Percentiles rank a stretch among this genome's conserved stretches.
Evolutionary conservation across 2,329 filamentous ascomycete genomes (phyloP).

Genomic region (Acrocalymma vagum): DNA sequence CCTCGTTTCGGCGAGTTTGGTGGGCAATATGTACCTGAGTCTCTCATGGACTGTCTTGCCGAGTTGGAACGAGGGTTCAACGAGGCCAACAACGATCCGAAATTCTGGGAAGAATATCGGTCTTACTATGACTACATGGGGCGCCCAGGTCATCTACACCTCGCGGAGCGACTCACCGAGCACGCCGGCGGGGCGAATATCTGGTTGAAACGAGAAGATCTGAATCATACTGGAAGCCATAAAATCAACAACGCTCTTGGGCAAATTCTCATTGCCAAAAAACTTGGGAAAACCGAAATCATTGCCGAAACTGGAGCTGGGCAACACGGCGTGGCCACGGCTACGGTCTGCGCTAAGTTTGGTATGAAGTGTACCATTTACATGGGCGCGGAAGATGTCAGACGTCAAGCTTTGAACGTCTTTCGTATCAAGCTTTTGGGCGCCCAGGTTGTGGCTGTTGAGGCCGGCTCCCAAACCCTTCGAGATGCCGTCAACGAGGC

Average conservation of each 20-base stretch:
- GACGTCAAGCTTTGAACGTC: conserved; percentile 94
- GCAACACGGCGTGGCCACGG: conserved; percentile 97
- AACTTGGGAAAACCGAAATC: conserved; percentile 93
- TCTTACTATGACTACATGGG: conserved; percentile 98
- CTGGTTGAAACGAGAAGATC: conserved; percentile 96
- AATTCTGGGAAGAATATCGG: conserved; percentile 97
- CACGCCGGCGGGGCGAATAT: conserved; percentile 92
- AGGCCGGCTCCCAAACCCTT: conserved; percentile 78
- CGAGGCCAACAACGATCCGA: conserved; percentile 82
- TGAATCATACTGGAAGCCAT: conserved; percentile 97
- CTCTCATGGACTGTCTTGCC: conserved; percentile 93
- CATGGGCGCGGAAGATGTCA: conserved; percentile 98
- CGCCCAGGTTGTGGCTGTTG: conserved; percentile 90
- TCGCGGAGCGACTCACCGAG: conserved; percentile 87
- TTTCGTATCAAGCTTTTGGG: conserved; percentile 98
- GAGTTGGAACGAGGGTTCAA: conserved; percentile 93
- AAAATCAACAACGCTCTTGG: conserved; percentile 99
- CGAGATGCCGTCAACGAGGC: conserved; percentile 88
- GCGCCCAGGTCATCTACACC: conserved; percentile 88
- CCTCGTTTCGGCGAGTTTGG: conserved; percentile 95
- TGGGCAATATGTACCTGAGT: conserved; percentile 96
- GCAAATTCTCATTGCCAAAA: conserved; percentile 84
- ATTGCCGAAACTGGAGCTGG: conserved; percentile 98
- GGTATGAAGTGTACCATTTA: conserved; percentile 98
- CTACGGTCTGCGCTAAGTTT: conserved; percentile 97